Conservation (phyloP, 495 filamentous ascomycete species). For the Hypomontagnella monticulosa region DNA sequence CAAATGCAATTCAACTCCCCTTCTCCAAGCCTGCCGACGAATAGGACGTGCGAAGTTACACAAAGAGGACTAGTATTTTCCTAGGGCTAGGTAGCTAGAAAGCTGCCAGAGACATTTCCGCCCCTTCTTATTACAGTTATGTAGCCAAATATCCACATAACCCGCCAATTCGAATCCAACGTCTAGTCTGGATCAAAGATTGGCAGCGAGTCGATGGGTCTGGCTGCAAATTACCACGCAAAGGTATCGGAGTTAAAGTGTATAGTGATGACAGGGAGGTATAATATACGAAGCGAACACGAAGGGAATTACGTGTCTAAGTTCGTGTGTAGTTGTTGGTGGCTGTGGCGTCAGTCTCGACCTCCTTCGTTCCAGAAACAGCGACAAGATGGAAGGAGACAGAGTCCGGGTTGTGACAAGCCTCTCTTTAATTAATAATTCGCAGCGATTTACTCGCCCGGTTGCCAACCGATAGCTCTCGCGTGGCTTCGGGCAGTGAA, state of each 20-base stretch:
- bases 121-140: conserved; percentile 16
- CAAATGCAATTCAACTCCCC: conserved; percentile 38
- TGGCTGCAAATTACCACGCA: conserved; percentile 26
- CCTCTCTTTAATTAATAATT: neutral
- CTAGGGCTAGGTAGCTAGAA: conserved; percentile 32
- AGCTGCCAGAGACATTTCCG: conserved; percentile 41
- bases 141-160: conserved; percentile 11
- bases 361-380: neutral
- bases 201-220: conserved; percentile 1
- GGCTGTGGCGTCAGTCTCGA: neutral
- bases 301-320: conserved; percentile 38
- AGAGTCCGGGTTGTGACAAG: neutral
- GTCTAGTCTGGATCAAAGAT: conserved; percentile 16
- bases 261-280: conserved; percentile 32
- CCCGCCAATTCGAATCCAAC: conserved; percentile 21
- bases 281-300: conserved; percentile 40
- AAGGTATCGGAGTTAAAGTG: conserved; percentile 38
- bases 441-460: neutral
- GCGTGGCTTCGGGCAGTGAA: conserved; percentile 37
- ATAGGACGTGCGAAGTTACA: conserved; percentile 27
- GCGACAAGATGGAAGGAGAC: no score
- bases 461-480: conserved; percentile 21
- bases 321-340: conserved; percentile 9
- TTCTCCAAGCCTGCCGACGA: conserved; percentile 38
- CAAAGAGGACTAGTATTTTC: conserved; percentile 30